Evolutionary conservation across 2,329 filamentous ascomycete species (phyloP), one percentile per base, ranked within the genome.

Genomic region (Aureobasidium subglaciale): DNA sequence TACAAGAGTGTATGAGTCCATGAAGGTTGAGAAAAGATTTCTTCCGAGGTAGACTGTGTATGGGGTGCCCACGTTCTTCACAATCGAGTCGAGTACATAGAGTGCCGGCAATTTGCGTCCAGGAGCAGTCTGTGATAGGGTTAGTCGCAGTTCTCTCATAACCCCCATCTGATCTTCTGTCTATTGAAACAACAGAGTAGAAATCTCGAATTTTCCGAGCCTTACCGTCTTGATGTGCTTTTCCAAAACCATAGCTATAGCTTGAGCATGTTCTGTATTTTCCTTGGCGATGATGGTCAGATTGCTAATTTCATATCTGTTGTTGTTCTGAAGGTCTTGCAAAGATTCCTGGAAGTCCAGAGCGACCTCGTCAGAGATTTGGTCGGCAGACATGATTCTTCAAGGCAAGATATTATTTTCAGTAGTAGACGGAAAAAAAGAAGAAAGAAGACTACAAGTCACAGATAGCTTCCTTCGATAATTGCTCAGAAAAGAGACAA

Each of bases 51-150:
- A 97, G 11, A 97, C 79, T 0, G 92, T 97, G 72, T 99, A 99
- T 7, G 93, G 93, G 1, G 92, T 96, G 59, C 93, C 93, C 59
- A 99, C 90, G 76, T 99, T 97, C 73, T 99, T 99, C 68, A 95
- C 91, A 59, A 99, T 92, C 15, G 92, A 97, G 73, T 99, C 93
- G 67, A 99, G 85, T 62, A 99, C 89, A 73, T 97, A 99, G 25
- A 99, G 80, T n/a, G 93, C 90, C 16, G 93, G 91, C 2, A 99
- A 78, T 68, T 97, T 99, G 71, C 90, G 91, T 59, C 84, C 81
- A 35, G 93, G 90, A 42, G 90, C 83, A 55, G 87, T 89, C 93
- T 99, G 34, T 27, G 73, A 18, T 41, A 20, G 48, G 50, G 66
- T 81, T 64, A 81, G 77, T 65, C 29, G 45, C 37, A 35, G 10